phyloP scores from a whole-genome alignment of 225 moss, liverwort and hornwort genomes.

The Asterella californica region DNA sequence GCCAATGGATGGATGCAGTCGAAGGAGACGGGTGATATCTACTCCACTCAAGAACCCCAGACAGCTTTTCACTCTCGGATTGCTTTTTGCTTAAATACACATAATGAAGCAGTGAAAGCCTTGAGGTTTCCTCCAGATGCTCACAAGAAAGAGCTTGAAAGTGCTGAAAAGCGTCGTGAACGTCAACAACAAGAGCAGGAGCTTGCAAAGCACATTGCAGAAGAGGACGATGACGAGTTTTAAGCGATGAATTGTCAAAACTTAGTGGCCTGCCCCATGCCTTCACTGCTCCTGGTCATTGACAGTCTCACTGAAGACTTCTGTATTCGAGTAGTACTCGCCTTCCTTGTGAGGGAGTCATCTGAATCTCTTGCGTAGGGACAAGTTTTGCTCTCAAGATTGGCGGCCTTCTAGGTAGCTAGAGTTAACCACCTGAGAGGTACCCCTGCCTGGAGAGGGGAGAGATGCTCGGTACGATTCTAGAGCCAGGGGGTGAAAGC shows the following conservation, averaged over 20 bases:
- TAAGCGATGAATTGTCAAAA: slow-evolving; percentile 22
- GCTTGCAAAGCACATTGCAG: slow-evolving; percentile 87
- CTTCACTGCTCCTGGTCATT: not conserved
- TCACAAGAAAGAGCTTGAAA: slow-evolving; percentile 86
- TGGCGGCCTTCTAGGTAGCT: not conserved
- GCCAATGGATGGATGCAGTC: slow-evolving; percentile 97
- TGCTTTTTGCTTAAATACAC: slow-evolving; percentile 87
- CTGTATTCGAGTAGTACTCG: not conserved
- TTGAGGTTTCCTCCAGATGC: slow-evolving; percentile 82
- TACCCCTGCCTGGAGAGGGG: not conserved
- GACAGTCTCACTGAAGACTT: not conserved
- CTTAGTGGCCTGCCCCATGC: slow-evolving; percentile 1
- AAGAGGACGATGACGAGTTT: slow-evolving; percentile 88
- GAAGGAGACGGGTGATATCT: slow-evolving; percentile 95
- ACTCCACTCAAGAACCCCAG: slow-evolving; percentile 94
- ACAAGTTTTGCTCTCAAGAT: slow-evolving; percentile 9
- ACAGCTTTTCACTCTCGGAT: slow-evolving; percentile 93
- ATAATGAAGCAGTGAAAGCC: slow-evolving; percentile 67
- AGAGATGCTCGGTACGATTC: not conserved
- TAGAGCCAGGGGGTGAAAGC: not conserved
- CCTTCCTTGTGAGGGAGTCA: slow-evolving; percentile 1
- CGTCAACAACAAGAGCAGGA: slow-evolving; percentile 87
- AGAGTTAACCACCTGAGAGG: not conserved
- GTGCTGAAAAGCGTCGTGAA: slow-evolving; percentile 82
- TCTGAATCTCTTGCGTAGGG: not conserved